Evolutionary conservation across 2,329 filamentous ascomycete genomes (phyloP), one percentile per base, ranked within the genome.

Genomic region (Aureobasidium mangrovei): DNA sequence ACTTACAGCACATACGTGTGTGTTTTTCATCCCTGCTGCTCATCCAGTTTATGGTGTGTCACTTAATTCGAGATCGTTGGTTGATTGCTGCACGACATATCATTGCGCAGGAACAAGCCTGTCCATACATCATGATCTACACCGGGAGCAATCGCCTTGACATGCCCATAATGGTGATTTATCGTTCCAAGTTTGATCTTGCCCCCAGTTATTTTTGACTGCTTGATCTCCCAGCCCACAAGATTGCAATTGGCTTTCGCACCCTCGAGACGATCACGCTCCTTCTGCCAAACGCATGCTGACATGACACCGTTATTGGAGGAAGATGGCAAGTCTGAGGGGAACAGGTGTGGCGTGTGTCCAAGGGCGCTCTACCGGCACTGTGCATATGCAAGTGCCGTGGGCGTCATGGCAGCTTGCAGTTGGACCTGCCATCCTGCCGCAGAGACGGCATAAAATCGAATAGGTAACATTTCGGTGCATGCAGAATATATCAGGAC

Each of bases 11-110:
- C 29, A 52, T 52, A 29, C 48, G 18, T 42, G 39, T 42, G 48
- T 52, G 12, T 31, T 36, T 7, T 29, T 8, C 39, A 52, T 52
- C 48, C 39, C 39, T 52, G 48, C 39, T 52, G 40, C 39, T 43
- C 39, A 31, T 52, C 31, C 40, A 24, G 4, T 24, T 35, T 36
- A n/a, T 42, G 32, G 47, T 52, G 48, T 27, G 18, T 52, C 36
- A 12, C 29, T 28, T 6, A 27, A n/a, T 29, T 43, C 39, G 26
- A 43, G 31, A 52, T 52, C 31, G 39, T 52, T 52, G 48, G 48
- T 53, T 53, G 41, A 53, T 53, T 39, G 49, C 49, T 53, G 41
- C 41, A 53, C 49, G 33, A 45, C 49, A 53, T 45, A 33, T 45
- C n/a, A 38, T 29, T 36, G 27, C 27, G 49, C 33, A 53, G 49